These are phyloP conservation scores for Suillus paluster DNA, from an alignment of 768 basidiomycete species.

Conservation along the genomic window DNA sequence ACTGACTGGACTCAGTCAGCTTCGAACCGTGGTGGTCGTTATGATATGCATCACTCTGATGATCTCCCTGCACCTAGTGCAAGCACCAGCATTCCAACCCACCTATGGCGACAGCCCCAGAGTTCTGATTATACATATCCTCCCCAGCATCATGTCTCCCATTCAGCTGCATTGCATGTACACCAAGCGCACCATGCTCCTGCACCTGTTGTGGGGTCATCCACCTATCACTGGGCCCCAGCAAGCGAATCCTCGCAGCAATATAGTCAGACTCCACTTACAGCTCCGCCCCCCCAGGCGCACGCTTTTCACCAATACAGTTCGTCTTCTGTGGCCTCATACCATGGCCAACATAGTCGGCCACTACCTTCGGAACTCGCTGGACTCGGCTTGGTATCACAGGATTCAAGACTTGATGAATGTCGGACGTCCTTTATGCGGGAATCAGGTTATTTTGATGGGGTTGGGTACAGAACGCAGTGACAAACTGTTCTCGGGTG, in stretches of 20 bases:
- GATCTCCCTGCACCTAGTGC: neutral
- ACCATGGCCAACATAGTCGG: conserved; percentile 17
- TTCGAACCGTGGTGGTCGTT: neutral
- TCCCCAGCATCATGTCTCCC: conserved; percentile 21
- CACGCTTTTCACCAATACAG: conserved; percentile 25
- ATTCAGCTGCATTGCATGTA: conserved; percentile 10
- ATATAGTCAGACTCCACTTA: conserved; percentile 13
- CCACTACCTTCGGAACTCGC: conserved; percentile 52
- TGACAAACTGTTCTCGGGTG: conserved; percentile 6
- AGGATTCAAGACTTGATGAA: conserved; percentile 57
- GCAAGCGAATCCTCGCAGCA: conserved; percentile 11
- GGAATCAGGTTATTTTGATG: conserved; percentile 52
- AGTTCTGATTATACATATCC: conserved; percentile 33
- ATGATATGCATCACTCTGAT: neutral
- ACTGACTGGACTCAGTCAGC: conserved; percentile 5
- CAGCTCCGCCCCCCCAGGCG: conserved; percentile 14
- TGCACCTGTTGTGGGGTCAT: conserved; percentile 18
- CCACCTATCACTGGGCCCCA: conserved; percentile 21
- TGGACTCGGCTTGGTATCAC: conserved; percentile 62
- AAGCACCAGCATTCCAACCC: conserved; percentile 2
- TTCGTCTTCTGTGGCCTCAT: conserved; percentile 9
- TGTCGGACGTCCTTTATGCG: conserved; percentile 68
- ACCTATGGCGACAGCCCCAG: conserved; percentile 34
- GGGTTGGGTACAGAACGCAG: conserved; percentile 32
- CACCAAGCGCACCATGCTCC: conserved; percentile 26